These are phyloP conservation scores for Aspergillus ruber DNA, from an alignment of 2,329 filamentous ascomycete species.

Conservation along the genomic window DNA sequence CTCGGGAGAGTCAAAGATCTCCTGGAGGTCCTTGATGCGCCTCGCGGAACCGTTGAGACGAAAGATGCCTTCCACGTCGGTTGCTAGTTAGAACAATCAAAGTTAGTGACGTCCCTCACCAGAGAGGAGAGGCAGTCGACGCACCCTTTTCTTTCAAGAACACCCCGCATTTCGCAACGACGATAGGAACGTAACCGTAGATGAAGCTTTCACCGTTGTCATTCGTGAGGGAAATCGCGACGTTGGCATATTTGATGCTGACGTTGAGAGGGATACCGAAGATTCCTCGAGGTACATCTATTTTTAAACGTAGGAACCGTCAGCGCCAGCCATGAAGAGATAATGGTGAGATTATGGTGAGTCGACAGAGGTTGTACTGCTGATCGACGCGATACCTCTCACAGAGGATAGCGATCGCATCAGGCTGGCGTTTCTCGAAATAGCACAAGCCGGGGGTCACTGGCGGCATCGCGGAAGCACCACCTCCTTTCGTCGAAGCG, in stretches of 20 bases:
- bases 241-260: constrained; percentile 96
- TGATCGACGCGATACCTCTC: no score
- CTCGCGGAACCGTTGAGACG: constrained; percentile 93
- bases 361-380: no score
- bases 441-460: neutral
- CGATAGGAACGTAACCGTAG: constrained; percentile 96
- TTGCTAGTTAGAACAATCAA: constrained; percentile 53
- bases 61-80: constrained; percentile 92
- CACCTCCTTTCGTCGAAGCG: neutral
- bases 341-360: no score
- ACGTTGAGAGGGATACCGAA: constrained; percentile 90
- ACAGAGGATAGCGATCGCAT: neutral
- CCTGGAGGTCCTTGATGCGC: constrained; percentile 93
- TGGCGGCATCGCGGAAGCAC: neutral
- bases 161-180: constrained; percentile 95
- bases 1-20: constrained; percentile 86
- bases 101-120: constrained; percentile 13
- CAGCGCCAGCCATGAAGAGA: no score
- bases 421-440: neutral
- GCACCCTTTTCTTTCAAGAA: constrained; percentile 96
- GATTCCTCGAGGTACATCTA: constrained; percentile 60
- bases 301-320: neutral
- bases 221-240: constrained; percentile 92
- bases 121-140: constrained; percentile 15
- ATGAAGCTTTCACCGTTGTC: constrained; percentile 92